Conservation (phyloP, 2,329 filamentous ascomycete genomes). For the Bertia moriformis region DNA sequence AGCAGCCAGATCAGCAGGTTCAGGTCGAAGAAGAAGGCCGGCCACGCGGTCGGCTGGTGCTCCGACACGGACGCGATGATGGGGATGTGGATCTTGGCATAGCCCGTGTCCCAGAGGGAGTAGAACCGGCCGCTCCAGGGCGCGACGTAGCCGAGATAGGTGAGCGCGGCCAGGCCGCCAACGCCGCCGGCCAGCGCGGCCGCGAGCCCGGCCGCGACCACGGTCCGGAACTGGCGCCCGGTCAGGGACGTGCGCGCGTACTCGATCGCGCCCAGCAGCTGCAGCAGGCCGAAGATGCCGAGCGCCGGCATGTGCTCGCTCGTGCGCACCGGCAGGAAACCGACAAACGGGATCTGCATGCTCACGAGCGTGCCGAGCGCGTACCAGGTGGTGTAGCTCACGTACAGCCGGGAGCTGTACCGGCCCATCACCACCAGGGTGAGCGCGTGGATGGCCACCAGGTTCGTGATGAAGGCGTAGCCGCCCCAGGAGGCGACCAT, state of each 20-base stretch:
- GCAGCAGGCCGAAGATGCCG: constrained; percentile 91
- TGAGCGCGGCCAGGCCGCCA: constrained; percentile 63
- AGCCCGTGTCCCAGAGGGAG: constrained; percentile 95
- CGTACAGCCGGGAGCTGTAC: constrained; percentile 85
- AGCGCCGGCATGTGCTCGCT: constrained; percentile 98
- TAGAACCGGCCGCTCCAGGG: constrained; percentile 98
- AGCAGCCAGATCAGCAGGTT: constrained; percentile 99
- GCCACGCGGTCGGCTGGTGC: constrained; percentile 97
- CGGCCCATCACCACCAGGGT: constrained; percentile 92
- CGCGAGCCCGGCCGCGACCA: constrained; percentile 65
- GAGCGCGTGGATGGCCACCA: constrained; percentile 86
- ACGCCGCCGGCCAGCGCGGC: constrained; percentile 61
- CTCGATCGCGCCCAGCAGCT: constrained; percentile 82
- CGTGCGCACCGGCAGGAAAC: constrained; percentile 87
- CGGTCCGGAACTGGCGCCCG: constrained; percentile 83
- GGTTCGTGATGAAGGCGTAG: constrained; percentile 97
- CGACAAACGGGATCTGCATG: constrained; percentile 99
- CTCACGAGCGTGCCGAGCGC: constrained; percentile 86
- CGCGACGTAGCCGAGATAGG: constrained; percentile 78
- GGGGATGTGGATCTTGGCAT: constrained; percentile 97
- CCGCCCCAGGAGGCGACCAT: constrained; percentile 99
- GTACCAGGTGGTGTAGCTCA: constrained; percentile 97
- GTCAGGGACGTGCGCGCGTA: constrained; percentile 76
- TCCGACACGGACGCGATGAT: constrained; percentile 99
- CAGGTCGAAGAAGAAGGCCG: constrained; percentile 96